Evolutionary conservation across 1,139 yeast genomes (phyloP).

Genomic region (Lodderomyces oxycetoniae): DNA sequence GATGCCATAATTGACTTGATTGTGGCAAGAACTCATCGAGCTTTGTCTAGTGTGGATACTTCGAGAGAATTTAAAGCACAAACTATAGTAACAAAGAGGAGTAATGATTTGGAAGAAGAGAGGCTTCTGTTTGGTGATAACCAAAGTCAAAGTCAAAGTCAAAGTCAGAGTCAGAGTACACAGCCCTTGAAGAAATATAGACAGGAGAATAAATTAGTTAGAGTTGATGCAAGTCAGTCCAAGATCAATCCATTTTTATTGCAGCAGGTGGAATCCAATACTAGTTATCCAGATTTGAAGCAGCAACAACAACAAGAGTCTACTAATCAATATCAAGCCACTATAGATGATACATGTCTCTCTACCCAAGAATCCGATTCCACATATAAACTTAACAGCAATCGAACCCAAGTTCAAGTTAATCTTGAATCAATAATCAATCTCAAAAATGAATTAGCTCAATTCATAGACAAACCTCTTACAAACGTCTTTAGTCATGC

Average conservation of each 20-base stretch:
- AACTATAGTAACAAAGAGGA: conserved; percentile 34
- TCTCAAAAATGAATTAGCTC: conserved; percentile 50
- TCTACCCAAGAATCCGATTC: neutral
- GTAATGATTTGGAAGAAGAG: conserved; percentile 12
- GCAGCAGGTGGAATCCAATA: conserved; percentile 2
- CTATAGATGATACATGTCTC: conserved; percentile 1
- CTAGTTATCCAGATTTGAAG: conserved; percentile 7
- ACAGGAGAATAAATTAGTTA: conserved; percentile 61
- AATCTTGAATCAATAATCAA: conserved; percentile 55
- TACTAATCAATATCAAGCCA: conserved; percentile 5
- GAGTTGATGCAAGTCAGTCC: conserved; percentile 58
- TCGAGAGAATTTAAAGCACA: conserved; percentile 70
- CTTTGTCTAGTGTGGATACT: conserved; percentile 57
- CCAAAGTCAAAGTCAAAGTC: neutral
- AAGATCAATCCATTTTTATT: conserved; percentile 16
- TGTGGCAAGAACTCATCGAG: conserved; percentile 44
- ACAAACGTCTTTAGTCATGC: conserved; percentile 68
- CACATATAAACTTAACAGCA: conserved; percentile 6
- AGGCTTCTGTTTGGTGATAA: neutral
- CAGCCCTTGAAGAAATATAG: conserved; percentile 27
- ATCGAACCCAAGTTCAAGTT: conserved; percentile 26
- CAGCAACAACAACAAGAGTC: conserved; percentile 5
- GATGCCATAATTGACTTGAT: conserved; percentile 75
- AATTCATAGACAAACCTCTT: conserved; percentile 44
- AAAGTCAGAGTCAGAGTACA: conserved; percentile 2